Percentiles rank a stretch among this genome's conserved stretches.
These are phyloP conservation scores for Epichloe bromicola DNA, from an alignment of 2,329 filamentous ascomycete genomes.

Conservation along the genomic window DNA sequence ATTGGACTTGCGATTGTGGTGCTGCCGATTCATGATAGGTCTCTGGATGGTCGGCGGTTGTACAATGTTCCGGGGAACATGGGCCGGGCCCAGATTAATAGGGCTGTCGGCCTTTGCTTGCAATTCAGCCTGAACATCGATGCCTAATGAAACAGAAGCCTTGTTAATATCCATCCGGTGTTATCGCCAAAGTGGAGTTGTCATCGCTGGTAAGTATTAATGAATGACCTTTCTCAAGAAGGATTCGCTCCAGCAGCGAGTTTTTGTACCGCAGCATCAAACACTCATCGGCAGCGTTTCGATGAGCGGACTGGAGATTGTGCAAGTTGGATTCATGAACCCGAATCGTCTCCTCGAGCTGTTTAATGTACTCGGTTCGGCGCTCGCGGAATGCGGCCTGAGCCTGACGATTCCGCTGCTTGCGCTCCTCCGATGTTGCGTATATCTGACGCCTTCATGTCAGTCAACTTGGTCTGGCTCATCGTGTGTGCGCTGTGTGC, in stretches of 20 bases:
- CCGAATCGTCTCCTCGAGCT: constrained; percentile 93
- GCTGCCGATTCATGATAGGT: constrained; percentile 69
- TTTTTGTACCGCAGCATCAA: constrained; percentile 98
- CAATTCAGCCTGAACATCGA: constrained; percentile 93
- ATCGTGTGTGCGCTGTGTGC: neutral
- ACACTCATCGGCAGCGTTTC: constrained; percentile 89
- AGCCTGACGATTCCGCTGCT: constrained; percentile 92
- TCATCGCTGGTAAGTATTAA: neutral
- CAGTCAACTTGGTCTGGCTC: constrained; percentile 3
- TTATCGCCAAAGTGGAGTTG: neutral
- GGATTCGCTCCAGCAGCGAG: constrained; percentile 84
- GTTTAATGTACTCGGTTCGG: constrained; percentile 97
- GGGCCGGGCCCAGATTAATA: constrained; percentile 57
- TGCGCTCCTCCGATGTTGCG: constrained; percentile 94
- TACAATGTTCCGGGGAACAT: constrained; percentile 54
- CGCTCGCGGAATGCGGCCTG: constrained; percentile 95
- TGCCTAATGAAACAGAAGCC: constrained; percentile 42
- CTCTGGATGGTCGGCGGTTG: constrained; percentile 68
- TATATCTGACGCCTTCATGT: constrained; percentile 56
- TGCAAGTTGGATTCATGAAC: constrained; percentile 91
- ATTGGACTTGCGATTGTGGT: constrained; percentile 57
- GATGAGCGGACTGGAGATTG: constrained; percentile 85
- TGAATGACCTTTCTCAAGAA: constrained; percentile 85
- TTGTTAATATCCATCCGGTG: neutral
- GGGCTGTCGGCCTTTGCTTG: constrained; percentile 85